phyloP scores from a whole-genome alignment of 768 basidiomycete genomes.

The Lactarius akahatsu region DNA sequence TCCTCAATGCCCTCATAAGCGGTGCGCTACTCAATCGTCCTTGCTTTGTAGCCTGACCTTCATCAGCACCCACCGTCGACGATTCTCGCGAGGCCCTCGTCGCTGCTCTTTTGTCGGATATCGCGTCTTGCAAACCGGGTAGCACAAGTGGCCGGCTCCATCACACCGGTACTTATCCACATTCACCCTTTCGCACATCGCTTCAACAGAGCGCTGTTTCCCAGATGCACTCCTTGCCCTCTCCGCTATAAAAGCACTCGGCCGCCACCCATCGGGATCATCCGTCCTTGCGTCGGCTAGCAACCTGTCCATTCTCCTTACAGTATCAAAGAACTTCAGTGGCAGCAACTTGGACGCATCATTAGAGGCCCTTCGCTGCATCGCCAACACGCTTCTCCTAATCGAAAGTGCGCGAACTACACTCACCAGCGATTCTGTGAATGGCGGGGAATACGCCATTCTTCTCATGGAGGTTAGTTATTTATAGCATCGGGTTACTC shows the following conservation, averaged over 20 bases:
- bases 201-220: neutral
- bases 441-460: slow-evolving; percentile 58
- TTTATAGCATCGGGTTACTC: neutral
- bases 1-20: slow-evolving; percentile 51
- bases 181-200: slow-evolving; percentile 1
- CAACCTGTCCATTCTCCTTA: slow-evolving; percentile 59
- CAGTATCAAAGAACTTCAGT: slow-evolving; percentile 51
- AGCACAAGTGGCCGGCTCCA: slow-evolving; percentile 21
- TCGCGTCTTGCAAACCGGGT: slow-evolving; percentile 21
- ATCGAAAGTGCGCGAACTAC: slow-evolving; percentile 59
- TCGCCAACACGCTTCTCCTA: slow-evolving; percentile 79
- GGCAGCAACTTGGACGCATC: slow-evolving; percentile 54
- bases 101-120: slow-evolving; percentile 12
- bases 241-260: slow-evolving; percentile 70
- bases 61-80: slow-evolving; percentile 39
- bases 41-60: slow-evolving; percentile 44
- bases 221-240: slow-evolving; percentile 72
- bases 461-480: slow-evolving; percentile 57
- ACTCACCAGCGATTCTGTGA: slow-evolving; percentile 57
- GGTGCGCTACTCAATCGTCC: slow-evolving; percentile 37
- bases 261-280: slow-evolving; percentile 68
- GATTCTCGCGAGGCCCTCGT: slow-evolving; percentile 17
- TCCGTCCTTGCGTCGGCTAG: slow-evolving; percentile 51
- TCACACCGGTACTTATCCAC: slow-evolving; percentile 17
- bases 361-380: slow-evolving; percentile 68